Percentiles rank a stretch among this genome's conserved stretches.
Evolutionary conservation across 108 stramenopile genomes (phyloP).

Genomic region (Cyclotella sp.): DNA sequence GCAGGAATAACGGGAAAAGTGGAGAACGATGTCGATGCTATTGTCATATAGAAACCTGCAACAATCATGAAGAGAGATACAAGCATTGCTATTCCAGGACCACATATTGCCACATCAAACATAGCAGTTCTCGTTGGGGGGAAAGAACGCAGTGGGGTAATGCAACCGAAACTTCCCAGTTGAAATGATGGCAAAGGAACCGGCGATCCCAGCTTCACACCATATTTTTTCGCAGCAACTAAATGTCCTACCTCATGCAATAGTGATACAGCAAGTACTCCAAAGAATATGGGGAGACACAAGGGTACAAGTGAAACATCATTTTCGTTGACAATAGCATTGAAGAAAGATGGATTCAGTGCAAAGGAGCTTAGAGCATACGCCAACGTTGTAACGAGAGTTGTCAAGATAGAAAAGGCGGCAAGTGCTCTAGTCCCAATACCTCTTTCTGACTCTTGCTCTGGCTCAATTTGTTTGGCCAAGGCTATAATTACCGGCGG

Average conservation of each 20-base stretch:
- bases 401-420: slow-evolving; percentile 48
- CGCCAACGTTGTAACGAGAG: slow-evolving; percentile 56
- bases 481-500: slow-evolving; percentile 72
- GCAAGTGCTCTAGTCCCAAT: slow-evolving; percentile 39
- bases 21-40: slow-evolving; percentile 28
- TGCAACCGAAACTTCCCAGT: slow-evolving; percentile 66
- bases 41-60: slow-evolving; percentile 42
- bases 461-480: slow-evolving; percentile 57
- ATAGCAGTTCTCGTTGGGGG: slow-evolving; percentile 55
- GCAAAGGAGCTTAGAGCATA: slow-evolving; percentile 67
- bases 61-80: slow-evolving; percentile 39
- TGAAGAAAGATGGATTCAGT: slow-evolving; percentile 75
- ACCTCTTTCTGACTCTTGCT: slow-evolving; percentile 52
- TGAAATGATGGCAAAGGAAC: slow-evolving; percentile 71
- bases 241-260: slow-evolving; percentile 71
- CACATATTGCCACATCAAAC: slow-evolving; percentile 52
- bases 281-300: slow-evolving; percentile 69
- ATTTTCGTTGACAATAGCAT: slow-evolving; percentile 62
- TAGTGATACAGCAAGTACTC: slow-evolving; percentile 60
- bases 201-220: slow-evolving; percentile 65
- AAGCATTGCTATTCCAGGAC: slow-evolving; percentile 42
- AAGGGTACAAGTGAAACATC: slow-evolving; percentile 45
- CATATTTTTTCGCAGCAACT: slow-evolving; percentile 57
- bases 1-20: slow-evolving; percentile 70
- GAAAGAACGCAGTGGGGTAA: slow-evolving; percentile 77